These are phyloP conservation scores for Melastoma malabathricum DNA, from an alignment of 345 rosid genomes.

Conservation along the genomic window DNA sequence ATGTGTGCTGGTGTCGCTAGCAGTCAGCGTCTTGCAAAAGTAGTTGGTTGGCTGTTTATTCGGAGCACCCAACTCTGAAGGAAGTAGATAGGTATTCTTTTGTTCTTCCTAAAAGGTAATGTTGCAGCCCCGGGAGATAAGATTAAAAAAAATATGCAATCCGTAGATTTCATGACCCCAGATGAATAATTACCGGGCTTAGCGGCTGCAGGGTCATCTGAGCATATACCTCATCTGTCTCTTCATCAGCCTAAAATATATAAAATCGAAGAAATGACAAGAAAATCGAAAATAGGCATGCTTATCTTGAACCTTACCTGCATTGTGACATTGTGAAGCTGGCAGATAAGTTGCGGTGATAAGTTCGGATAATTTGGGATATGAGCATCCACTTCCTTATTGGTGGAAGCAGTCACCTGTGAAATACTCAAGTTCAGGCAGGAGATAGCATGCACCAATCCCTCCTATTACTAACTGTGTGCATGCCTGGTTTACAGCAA, in stretches of 20 bases:
- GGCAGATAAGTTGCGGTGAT: conserved; percentile 53
- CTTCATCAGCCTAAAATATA: conserved; percentile 48
- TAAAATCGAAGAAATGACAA: neutral
- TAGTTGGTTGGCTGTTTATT: conserved; percentile 38
- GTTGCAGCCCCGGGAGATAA: no score
- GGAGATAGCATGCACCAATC: no score
- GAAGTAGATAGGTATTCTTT: conserved; percentile 29
- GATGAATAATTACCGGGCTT: conserved; percentile 20
- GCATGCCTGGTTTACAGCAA: no score
- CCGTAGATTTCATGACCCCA: no score
- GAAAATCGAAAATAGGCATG: no score
- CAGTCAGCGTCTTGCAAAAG: conserved; percentile 42
- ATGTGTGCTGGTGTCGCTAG: conserved; percentile 42
- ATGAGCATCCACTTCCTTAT: conserved; percentile 41
- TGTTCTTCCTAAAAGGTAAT: conserved; percentile 26
- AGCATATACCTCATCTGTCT: conserved; percentile 73
- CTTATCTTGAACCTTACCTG: conserved; percentile 23
- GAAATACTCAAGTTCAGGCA: no score
- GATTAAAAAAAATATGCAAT: no score
- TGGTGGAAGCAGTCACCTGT: conserved; percentile 57
- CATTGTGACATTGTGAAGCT: conserved; percentile 64
- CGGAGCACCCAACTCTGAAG: conserved; percentile 27
- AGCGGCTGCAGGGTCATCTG: conserved; percentile 74
- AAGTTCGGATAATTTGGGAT: conserved; percentile 56
- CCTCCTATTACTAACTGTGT: no score